Percentiles rank a stretch among this genome's conserved stretches.
Evolutionary conservation across 116 monocot species (phyloP).

Genomic region (Phalaenopsis hybrid): DNA sequence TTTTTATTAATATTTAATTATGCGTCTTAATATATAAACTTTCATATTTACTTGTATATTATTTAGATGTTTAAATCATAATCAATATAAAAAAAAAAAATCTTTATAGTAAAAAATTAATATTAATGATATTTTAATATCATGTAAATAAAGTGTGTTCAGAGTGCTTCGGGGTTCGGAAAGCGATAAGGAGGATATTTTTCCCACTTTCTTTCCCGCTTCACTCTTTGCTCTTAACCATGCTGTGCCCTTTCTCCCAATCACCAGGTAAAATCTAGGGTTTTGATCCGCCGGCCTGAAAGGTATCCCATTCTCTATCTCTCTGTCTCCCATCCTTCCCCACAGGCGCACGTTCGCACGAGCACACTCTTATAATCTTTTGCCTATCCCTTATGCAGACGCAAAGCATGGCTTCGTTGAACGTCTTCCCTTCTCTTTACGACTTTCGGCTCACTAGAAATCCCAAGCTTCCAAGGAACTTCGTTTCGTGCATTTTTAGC

Average conservation of each 20-base stretch:
- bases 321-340: neutral
- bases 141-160: no score
- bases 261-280: neutral
- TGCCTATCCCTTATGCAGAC: neutral
- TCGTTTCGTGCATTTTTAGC: constrained; percentile 20
- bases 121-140: no score
- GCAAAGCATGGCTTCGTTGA: constrained; percentile 28
- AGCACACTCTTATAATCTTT: neutral
- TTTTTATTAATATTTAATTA: no score
- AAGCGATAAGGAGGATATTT: no score
- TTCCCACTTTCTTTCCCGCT: no score
- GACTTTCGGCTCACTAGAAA: constrained; percentile 25
- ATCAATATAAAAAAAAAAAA: no score
- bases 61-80: no score
- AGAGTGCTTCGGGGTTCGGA: neutral
- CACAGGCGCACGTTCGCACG: neutral
- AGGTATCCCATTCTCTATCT: neutral
- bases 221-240: no score
- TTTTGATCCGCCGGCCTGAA: neutral
- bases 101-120: no score
- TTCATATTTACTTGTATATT: no score
- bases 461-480: constrained; percentile 7
- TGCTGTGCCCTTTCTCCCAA: neutral
- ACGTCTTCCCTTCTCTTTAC: constrained; percentile 24
- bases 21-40: no score